These are phyloP conservation scores for Tylopilus sp. DNA, from an alignment of 768 basidiomycete species.

Conservation along the genomic window DNA sequence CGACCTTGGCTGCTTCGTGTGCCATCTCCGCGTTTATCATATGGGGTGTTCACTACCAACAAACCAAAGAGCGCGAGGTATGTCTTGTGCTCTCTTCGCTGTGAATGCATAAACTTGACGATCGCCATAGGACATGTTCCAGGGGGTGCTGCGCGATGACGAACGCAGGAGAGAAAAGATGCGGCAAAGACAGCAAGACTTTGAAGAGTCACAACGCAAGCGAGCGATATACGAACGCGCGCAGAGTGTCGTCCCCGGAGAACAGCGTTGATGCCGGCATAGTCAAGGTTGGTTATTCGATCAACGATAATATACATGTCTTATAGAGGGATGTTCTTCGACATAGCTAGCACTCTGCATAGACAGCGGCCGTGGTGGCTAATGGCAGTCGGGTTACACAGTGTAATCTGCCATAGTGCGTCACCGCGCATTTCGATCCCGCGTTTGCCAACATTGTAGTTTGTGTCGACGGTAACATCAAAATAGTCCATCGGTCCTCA, in stretches of 20 bases:
- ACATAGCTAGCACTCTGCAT: conserved; percentile 3
- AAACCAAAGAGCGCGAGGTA: conserved; percentile 80
- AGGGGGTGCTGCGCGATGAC: conserved; percentile 87
- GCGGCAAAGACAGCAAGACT: conserved; percentile 59
- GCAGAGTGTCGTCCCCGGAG: conserved; percentile 31
- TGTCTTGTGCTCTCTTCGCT: not conserved
- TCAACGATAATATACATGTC: not conserved
- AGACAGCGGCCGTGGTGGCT: not conserved
- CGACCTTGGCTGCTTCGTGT: conserved; percentile 67
- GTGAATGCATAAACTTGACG: not conserved
- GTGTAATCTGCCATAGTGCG: conserved; percentile 14
- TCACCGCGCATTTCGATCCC: not conserved
- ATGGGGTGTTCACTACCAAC: conserved; percentile 88
- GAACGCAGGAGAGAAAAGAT: conserved; percentile 72
- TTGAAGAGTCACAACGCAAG: conserved; percentile 59
- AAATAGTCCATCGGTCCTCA: too few relatives aligned
- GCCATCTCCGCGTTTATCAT: conserved; percentile 65
- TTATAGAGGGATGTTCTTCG: not conserved
- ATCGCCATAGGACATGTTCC: conserved; percentile 73
- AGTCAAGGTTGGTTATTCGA: conserved; percentile 4
- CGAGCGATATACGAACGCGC: conserved; percentile 63
- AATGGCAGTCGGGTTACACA: not conserved
- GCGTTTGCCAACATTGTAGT: not conserved
- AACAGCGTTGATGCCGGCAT: conserved; percentile 8
- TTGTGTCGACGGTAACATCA: conserved; percentile 7